A percentile compares a stretch with the other conserved stretches of the same genome.
Conservation (phyloP, 2,329 filamentous ascomycete genomes). For the Metarhizium humberi region DNA sequence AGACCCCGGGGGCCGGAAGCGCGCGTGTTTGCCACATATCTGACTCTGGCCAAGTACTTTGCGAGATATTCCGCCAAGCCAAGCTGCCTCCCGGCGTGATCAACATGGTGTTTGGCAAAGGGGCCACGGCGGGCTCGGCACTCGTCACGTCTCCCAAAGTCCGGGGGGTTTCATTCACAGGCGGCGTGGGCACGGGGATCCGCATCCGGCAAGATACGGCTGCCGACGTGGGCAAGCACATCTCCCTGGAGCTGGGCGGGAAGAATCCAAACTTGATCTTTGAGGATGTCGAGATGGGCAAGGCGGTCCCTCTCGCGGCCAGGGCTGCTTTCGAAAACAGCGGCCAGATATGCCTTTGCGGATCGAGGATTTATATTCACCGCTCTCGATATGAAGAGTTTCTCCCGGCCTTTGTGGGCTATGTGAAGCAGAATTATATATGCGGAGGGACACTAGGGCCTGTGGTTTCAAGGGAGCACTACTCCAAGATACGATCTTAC, state of each 20-base stretch:
- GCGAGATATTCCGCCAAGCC: background rate
- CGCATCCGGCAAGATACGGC: conserved; percentile 39
- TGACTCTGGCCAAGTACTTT: background rate
- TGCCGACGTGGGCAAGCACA: conserved; percentile 65
- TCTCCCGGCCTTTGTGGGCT: background rate
- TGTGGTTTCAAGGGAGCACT: background rate
- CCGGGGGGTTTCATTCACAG: background rate
- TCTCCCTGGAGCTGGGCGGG: conserved; percentile 64
- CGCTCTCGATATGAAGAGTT: background rate
- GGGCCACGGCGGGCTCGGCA: background rate
- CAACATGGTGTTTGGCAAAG: background rate
- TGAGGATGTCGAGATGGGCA: conserved; percentile 61
- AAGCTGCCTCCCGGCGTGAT: background rate
- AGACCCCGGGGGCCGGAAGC: too few relatives aligned
- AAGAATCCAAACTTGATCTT: conserved; percentile 70
- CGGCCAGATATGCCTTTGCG: conserved; percentile 38
- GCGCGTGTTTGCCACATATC: too few relatives aligned
- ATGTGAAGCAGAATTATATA: conserved; percentile 9
- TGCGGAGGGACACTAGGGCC: background rate
- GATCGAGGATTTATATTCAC: conserved; percentile 34
- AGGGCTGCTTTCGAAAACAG: conserved; percentile 30
- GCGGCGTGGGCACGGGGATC: background rate
- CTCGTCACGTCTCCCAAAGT: background rate
- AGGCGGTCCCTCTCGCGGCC: conserved; percentile 47
- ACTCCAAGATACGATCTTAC: background rate